These are phyloP conservation scores for Cordyceps farinosa DNA, from an alignment of 2,329 filamentous ascomycete genomes.

Conservation along the genomic window DNA sequence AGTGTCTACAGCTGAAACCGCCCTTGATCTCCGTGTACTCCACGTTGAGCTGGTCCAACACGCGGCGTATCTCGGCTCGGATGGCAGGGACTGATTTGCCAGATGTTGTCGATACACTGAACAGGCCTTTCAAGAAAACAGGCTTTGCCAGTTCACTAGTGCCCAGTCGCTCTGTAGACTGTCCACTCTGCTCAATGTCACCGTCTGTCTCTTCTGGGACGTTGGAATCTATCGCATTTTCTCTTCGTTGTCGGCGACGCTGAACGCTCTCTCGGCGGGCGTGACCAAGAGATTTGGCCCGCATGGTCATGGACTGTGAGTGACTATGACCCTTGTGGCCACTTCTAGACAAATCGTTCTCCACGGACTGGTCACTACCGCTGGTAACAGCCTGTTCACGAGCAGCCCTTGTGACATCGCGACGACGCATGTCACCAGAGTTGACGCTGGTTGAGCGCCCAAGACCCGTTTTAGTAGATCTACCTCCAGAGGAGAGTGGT, in stretches of 20 bases:
- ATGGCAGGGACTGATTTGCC: constrained; percentile 86
- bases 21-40: constrained; percentile 89
- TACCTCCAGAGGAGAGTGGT: constrained; percentile 59
- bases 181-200: constrained; percentile 62
- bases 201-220: constrained; percentile 89
- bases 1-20: constrained; percentile 84
- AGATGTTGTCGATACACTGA: constrained; percentile 95
- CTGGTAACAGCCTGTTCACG: constrained; percentile 71
- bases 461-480: constrained; percentile 64
- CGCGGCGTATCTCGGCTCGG: constrained; percentile 82
- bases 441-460: constrained; percentile 90
- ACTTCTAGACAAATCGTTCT: constrained; percentile 49
- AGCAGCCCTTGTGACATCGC: constrained; percentile 44
- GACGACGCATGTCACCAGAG: constrained; percentile 74
- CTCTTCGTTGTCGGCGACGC: constrained; percentile 70
- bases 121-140: constrained; percentile 91
- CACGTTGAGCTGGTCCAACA: constrained; percentile 83
- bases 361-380: constrained; percentile 71
- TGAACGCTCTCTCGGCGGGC: constrained; percentile 90
- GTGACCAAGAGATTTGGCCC: constrained; percentile 86
- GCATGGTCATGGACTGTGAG: constrained; percentile 60
- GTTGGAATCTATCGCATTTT: constrained; percentile 69
- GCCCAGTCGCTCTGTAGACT: constrained; percentile 58
- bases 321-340: constrained; percentile 50
- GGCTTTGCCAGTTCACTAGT: constrained; percentile 83